Conservation (phyloP, 176 grass and related monocot genomes). For the Hsuehochloa calcarea region DNA sequence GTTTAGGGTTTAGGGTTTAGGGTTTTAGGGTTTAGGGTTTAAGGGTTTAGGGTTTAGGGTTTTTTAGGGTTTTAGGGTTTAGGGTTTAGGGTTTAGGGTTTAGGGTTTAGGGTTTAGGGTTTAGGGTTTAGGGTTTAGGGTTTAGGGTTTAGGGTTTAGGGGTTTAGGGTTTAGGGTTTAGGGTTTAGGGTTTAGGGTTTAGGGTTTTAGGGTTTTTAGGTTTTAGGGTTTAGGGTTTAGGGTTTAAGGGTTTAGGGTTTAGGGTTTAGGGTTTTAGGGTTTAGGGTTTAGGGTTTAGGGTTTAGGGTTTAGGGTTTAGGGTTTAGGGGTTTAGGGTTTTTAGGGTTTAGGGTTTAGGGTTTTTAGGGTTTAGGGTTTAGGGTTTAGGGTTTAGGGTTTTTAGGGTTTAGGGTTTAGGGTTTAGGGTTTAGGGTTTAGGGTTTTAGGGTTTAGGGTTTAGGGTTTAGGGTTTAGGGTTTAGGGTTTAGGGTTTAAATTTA, state of each 20-base stretch:
- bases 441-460: slow-evolving; percentile 39
- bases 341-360: background rate
- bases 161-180: no score
- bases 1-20: no score
- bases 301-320: slow-evolving; percentile 9
- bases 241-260: slow-evolving; percentile 11
- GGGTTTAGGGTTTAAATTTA: slow-evolving; percentile 19
- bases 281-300: slow-evolving; percentile 7
- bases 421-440: slow-evolving; percentile 26
- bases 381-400: slow-evolving; percentile 4
- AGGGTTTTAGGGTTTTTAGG: slow-evolving; percentile 20
- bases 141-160: no score
- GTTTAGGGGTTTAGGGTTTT: slow-evolving; percentile 9
- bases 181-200: slow-evolving; percentile 21
- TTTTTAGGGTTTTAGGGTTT: no score
- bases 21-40: no score
- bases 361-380: background rate
- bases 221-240: slow-evolving; percentile 29
- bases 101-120: no score
- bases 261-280: slow-evolving; percentile 25
- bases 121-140: no score
- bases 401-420: slow-evolving; percentile 38
- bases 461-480: slow-evolving; percentile 34
- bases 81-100: no score
- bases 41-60: no score